phyloP scores from a whole-genome alignment of 257 asterid species.

The Eustoma russellianum region DNA sequence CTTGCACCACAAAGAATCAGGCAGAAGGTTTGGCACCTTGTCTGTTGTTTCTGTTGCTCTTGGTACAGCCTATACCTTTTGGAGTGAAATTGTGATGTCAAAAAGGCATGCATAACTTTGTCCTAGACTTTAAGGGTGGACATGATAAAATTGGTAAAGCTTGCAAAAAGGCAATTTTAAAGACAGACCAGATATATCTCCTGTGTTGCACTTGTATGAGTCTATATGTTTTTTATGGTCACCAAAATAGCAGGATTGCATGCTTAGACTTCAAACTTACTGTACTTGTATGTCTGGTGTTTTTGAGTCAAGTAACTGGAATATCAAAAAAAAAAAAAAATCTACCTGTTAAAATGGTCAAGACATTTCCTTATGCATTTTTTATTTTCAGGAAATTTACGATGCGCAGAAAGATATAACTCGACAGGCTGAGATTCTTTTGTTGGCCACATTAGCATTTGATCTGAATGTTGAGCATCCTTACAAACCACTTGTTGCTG shows the following conservation, averaged over 20 bases:
- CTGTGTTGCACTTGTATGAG: too few species aligned
- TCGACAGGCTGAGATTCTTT: conserved; percentile 40
- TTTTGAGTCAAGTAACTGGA: too few species aligned
- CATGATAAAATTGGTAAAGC: too few species aligned
- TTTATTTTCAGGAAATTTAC: conserved; percentile 34
- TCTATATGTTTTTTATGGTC: too few species aligned
- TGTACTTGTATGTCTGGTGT: too few species aligned
- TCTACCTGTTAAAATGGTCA: neutral
- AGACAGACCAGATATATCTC: too few species aligned
- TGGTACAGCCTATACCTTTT: neutral
- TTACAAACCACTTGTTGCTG: conserved; percentile 50
- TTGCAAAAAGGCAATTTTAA: too few species aligned
- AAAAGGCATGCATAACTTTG: too few species aligned
- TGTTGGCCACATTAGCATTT: conserved; percentile 45
- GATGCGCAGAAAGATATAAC: conserved; percentile 39
- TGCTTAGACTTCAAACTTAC: too few species aligned
- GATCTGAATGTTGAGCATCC: conserved; percentile 57
- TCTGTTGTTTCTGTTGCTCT: neutral
- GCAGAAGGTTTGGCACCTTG: conserved; percentile 29
- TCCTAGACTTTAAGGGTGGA: neutral
- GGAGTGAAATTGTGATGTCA: too few species aligned
- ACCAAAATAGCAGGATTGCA: too few species aligned
- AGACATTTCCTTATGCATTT: conserved; percentile 7
- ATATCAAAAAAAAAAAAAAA: too few species aligned
- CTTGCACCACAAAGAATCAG: conserved; percentile 41